These are phyloP conservation scores for Clonostachys chloroleuca DNA, from an alignment of 2,329 filamentous ascomycete species.

Conservation along the genomic window DNA sequence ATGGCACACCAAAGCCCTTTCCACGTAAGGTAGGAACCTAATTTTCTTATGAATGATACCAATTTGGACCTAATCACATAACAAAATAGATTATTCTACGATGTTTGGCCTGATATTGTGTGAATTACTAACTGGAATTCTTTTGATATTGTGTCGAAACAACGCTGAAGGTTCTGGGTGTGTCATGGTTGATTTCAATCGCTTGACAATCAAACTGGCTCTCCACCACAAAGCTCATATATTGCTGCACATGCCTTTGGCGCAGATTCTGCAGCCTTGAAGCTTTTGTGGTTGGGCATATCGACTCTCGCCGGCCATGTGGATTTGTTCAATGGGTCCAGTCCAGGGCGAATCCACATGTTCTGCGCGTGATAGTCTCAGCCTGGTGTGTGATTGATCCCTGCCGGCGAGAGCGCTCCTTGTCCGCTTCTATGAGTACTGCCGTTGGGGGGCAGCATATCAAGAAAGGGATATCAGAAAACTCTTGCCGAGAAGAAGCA, in stretches of 20 bases:
- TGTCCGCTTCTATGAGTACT: conserved; percentile 28
- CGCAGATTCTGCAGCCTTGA: conserved; percentile 50
- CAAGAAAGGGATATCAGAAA: not conserved
- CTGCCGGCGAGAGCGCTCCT: conserved; percentile 31
- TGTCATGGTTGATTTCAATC: too few species aligned
- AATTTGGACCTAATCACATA: too few species aligned
- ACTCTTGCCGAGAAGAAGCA: too few species aligned
- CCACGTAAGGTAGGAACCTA: too few species aligned
- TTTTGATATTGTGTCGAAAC: too few species aligned
- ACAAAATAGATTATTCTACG: too few species aligned
- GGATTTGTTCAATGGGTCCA: conserved; percentile 56
- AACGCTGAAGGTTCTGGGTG: too few species aligned
- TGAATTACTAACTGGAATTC: conserved; percentile 33
- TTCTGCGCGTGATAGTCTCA: conserved; percentile 19
- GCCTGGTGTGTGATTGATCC: conserved; percentile 18
- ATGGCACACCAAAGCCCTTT: too few species aligned
- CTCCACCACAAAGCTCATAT: conserved; percentile 60
- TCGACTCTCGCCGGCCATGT: conserved; percentile 63
- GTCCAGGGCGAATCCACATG: conserved; percentile 63
- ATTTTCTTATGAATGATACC: too few species aligned
- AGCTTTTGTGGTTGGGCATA: conserved; percentile 56
- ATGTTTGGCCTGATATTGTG: conserved; percentile 37
- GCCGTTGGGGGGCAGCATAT: not conserved
- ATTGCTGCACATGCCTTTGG: conserved; percentile 66
- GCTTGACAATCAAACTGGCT: conserved; percentile 52